These are phyloP conservation scores for Penicillium waksmanii DNA, from an alignment of 495 filamentous ascomycete genomes.

Conservation along the genomic window DNA sequence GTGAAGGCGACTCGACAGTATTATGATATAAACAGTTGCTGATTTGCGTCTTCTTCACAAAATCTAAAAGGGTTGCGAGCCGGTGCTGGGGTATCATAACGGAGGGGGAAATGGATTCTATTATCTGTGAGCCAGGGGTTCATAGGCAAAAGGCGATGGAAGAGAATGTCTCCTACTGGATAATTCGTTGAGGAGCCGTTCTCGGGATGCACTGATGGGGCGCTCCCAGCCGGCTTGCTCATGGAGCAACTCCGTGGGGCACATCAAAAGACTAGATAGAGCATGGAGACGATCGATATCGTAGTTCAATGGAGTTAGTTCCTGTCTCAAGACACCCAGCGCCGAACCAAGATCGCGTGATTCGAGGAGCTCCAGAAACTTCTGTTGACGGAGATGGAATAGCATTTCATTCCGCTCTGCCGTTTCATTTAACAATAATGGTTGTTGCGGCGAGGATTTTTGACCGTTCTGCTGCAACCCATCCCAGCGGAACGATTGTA, in stretches of 20 bases:
- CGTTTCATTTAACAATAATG: conserved; percentile 55
- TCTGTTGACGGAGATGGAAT: conserved; percentile 88
- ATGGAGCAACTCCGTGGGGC: conserved; percentile 77
- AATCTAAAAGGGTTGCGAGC: conserved; percentile 78
- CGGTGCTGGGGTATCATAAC: conserved; percentile 97
- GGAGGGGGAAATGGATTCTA: conserved; percentile 91
- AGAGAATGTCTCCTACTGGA: conserved; percentile 64
- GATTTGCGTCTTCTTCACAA: conserved; percentile 83
- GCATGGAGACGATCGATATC: conserved; percentile 76
- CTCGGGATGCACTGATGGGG: conserved; percentile 74
- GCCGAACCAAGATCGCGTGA: conserved; percentile 71
- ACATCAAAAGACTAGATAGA: conserved; percentile 91
- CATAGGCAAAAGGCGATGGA: neutral
- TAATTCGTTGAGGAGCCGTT: conserved; percentile 74
- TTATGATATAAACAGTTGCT: conserved; percentile 88
- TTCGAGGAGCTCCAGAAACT: conserved; percentile 91
- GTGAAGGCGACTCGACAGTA: conserved; percentile 72
- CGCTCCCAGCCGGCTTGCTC: conserved; percentile 88
- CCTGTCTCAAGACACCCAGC: conserved; percentile 77
- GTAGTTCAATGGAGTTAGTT: conserved; percentile 85
- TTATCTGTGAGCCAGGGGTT: neutral
- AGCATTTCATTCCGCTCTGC: conserved; percentile 65
- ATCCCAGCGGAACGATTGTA: conserved; percentile 51
- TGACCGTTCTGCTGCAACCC: conserved; percentile 19
- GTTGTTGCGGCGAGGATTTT: conserved; percentile 34